These are phyloP conservation scores for Theobroma grandiflorum DNA, from an alignment of 441 rosid species.

Conservation along the genomic window DNA sequence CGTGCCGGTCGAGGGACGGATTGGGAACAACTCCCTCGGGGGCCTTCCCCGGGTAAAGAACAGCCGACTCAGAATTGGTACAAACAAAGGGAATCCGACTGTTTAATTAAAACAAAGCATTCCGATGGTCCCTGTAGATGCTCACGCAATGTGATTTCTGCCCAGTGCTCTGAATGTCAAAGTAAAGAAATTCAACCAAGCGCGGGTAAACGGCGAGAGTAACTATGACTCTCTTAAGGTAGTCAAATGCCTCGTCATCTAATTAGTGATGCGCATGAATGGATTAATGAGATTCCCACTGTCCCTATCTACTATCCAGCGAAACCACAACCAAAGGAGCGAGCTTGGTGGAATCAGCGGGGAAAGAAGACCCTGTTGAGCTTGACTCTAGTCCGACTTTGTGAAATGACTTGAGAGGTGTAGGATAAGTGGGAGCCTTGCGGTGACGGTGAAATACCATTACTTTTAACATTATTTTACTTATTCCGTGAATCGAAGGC, in stretches of 20 bases:
- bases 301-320: too few species aligned
- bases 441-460: too few species aligned
- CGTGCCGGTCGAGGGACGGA: too few species aligned
- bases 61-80: constrained; percentile 18
- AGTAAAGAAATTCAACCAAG: neutral
- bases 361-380: neutral
- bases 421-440: too few species aligned
- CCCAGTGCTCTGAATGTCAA: constrained; percentile 29
- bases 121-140: constrained; percentile 27
- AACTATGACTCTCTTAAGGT: constrained; percentile 27
- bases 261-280: neutral
- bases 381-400: neutral
- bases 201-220: constrained; percentile 4
- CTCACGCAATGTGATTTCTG: constrained; percentile 20
- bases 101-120: constrained; percentile 38
- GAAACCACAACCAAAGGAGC: too few species aligned
- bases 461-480: too few species aligned
- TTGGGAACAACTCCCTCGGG: too few species aligned
- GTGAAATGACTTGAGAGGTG: neutral
- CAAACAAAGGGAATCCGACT: constrained; percentile 27
- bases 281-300: too few species aligned
- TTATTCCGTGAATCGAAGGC: too few species aligned
- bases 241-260: constrained; percentile 23
- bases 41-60: constrained; percentile 8
- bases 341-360: too few species aligned